phyloP scores from a whole-genome alignment of 164 flowering plant species.

The Magnolia kwangsiensis region DNA sequence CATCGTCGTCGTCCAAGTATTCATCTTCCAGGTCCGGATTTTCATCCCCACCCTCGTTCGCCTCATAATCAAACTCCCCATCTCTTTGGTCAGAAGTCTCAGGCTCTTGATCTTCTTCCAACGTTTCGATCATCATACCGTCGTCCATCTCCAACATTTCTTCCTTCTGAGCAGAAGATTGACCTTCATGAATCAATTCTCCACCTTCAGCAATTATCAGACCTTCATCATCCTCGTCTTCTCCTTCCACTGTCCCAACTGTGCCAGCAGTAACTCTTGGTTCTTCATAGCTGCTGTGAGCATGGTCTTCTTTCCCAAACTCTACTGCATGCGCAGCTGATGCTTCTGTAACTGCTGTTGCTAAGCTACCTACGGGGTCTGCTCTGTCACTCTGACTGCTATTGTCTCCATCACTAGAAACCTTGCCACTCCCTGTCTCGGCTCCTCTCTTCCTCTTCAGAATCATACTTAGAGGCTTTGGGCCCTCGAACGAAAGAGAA shows the following conservation, averaged over 20 bases:
- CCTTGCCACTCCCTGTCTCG: conserved; percentile 23
- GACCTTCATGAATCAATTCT: conserved; percentile 20
- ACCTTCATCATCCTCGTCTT: conserved; percentile 8
- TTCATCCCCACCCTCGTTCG: conserved; percentile 51
- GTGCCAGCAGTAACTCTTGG: conserved; percentile 11
- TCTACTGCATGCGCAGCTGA: not conserved
- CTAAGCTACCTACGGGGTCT: conserved; percentile 6
- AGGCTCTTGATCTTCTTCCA: conserved; percentile 39
- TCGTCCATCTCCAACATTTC: conserved; percentile 41
- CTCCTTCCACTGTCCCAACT: conserved; percentile 8
- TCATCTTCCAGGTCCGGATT: conserved; percentile 46
- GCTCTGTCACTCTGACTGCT: conserved; percentile 16
- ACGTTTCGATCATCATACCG: conserved; percentile 27
- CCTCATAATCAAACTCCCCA: conserved; percentile 51
- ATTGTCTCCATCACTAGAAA: conserved; percentile 22
- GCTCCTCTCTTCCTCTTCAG: conserved; percentile 70
- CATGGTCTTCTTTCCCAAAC: conserved; percentile 18
- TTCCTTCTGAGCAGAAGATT: conserved; percentile 23
- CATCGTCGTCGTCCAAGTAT: conserved; percentile 64
- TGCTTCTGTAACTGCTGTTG: not conserved
- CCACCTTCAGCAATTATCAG: conserved; percentile 10
- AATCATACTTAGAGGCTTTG: conserved; percentile 75
- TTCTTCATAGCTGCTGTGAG: conserved; percentile 22
- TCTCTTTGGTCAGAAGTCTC: conserved; percentile 54
- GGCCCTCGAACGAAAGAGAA: conserved; percentile 68